Conservation (phyloP, 129 eudicot species). For the Dittrichia graveolens region DNA sequence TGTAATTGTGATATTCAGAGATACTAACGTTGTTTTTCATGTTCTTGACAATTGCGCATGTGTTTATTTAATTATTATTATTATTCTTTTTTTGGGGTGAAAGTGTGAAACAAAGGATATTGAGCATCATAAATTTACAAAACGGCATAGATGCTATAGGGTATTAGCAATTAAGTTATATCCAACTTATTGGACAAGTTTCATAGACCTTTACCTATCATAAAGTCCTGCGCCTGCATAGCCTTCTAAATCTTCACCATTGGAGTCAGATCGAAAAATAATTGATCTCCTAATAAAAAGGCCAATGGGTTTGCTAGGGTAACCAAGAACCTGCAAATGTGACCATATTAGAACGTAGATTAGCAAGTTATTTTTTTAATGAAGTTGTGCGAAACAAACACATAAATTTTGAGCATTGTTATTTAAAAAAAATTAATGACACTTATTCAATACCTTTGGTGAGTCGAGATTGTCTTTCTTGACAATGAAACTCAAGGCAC, state of each 20-base stretch:
- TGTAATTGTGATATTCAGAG: too few relatives aligned
- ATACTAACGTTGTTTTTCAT: too few relatives aligned
- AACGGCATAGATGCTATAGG: not conserved
- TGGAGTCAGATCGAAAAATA: conserved; percentile 97
- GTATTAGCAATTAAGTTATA: not conserved
- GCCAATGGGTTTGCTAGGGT: conserved; percentile 98
- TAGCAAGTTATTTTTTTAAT: not conserved
- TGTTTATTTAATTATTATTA: too few relatives aligned
- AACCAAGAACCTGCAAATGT: conserved; percentile 75
- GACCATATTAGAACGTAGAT: conserved; percentile 15
- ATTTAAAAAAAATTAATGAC: not conserved
- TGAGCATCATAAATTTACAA: not conserved
- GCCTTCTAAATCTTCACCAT: conserved; percentile 99
- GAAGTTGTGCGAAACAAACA: conserved; percentile 1
- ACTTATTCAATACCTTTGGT: conserved; percentile 56
- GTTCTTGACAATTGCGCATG: too few relatives aligned
- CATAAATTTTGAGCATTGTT: not conserved
- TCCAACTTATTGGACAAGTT: not conserved
- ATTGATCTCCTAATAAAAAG: conserved; percentile 84
- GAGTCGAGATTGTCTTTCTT: conserved; percentile 75
- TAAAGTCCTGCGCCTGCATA: conserved; percentile 99
- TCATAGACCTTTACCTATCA: conserved; percentile 60
- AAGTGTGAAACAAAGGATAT: too few relatives aligned
- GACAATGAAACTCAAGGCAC: conserved; percentile 80
- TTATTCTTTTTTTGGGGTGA: too few relatives aligned